These are phyloP conservation scores for Eucalyptus curtisii DNA, from an alignment of 345 rosid genomes.

Conservation along the genomic window DNA sequence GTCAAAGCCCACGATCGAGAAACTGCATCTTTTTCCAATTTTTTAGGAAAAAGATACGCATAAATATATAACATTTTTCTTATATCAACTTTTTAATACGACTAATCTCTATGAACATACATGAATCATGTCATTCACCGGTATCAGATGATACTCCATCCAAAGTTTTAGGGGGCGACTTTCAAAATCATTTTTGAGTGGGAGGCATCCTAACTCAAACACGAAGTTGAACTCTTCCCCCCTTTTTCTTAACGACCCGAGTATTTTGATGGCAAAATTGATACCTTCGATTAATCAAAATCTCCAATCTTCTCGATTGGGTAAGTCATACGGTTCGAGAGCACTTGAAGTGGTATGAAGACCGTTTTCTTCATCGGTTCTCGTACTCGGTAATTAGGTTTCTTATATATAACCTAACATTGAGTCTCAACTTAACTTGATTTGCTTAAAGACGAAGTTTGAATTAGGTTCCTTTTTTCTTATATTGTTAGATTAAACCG, in stretches of 20 bases:
- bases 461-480: not conserved
- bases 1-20: not conserved
- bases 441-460: rapidly evolving
- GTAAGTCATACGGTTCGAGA: not conserved
- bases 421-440: rapidly evolving
- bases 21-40: not conserved
- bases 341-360: not conserved
- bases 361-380: not conserved
- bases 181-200: not conserved
- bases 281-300: not conserved
- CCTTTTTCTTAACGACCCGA: rapidly evolving
- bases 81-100: not conserved
- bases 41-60: not conserved
- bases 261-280: not conserved
- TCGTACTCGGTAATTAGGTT: not conserved
- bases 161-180: not conserved
- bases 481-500: not conserved
- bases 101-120: not conserved
- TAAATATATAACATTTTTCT: not conserved
- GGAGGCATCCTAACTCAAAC: rapidly evolving
- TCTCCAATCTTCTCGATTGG: not conserved
- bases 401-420: not conserved
- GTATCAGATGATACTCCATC: rapidly evolving
- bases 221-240: not conserved
- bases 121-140: not conserved